These are phyloP conservation scores for Panicum virgatum DNA, from an alignment of 202 grass and related monocot genomes.

Conservation along the genomic window DNA sequence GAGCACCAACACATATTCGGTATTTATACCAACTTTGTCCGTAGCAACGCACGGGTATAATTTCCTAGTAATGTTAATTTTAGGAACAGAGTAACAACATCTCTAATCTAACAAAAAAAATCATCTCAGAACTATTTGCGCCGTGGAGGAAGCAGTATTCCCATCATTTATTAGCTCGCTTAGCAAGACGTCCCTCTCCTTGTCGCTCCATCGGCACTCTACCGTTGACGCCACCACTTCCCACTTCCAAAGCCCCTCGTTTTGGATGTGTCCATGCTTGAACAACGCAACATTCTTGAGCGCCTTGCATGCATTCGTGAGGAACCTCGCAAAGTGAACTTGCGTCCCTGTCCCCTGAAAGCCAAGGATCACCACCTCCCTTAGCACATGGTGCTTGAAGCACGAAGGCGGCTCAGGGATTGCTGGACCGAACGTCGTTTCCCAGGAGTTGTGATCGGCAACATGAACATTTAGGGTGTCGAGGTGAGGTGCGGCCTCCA, in stretches of 20 bases:
- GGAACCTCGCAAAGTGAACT: background rate
- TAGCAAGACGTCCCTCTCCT: background rate
- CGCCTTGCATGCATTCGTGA: background rate
- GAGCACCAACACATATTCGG: no score
- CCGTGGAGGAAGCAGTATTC: no score
- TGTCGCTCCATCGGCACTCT: background rate
- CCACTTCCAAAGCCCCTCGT: background rate
- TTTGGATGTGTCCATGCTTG: background rate
- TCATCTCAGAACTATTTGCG: no score
- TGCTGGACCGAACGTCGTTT: no score
- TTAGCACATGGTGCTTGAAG: background rate
- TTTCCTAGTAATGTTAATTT: no score
- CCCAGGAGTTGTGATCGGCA: no score
- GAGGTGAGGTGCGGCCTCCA: background rate
- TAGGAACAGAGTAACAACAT: no score
- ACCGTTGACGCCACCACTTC: background rate
- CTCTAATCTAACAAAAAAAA: no score
- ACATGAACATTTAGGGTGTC: slow-evolving; percentile 5
- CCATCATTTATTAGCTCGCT: no score
- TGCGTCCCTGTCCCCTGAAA: background rate
- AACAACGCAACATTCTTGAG: background rate
- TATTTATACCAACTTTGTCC: no score
- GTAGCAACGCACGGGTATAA: no score
- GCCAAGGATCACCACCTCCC: background rate
- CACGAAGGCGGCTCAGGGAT: background rate